A percentile compares a stretch with the other conserved stretches of the same genome.
These are phyloP conservation scores for Teunomyces kruisii DNA, from an alignment of 805 yeast species.

Conservation along the genomic window DNA sequence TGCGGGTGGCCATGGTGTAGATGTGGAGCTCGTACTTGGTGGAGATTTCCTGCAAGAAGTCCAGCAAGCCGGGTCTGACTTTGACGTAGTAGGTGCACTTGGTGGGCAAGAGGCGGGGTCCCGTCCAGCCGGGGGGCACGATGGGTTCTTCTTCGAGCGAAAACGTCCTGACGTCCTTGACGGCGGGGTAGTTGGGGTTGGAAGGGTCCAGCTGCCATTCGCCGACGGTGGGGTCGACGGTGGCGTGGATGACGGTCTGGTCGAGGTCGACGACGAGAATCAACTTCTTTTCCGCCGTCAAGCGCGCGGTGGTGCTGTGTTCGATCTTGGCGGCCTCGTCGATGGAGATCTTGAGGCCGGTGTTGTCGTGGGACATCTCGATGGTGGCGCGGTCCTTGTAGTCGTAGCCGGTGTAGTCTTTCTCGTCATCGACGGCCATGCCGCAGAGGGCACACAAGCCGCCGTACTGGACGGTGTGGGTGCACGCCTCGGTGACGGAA, in stretches of 20 bases:
- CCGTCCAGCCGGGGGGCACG: slow-evolving; percentile 56
- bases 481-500: slow-evolving; percentile 74
- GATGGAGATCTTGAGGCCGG: slow-evolving; percentile 77
- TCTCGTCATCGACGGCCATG: slow-evolving; percentile 61
- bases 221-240: slow-evolving; percentile 95
- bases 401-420: slow-evolving; percentile 71
- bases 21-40: slow-evolving; percentile 84
- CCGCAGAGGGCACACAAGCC: slow-evolving; percentile 96
- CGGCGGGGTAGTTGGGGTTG: slow-evolving; percentile 81
- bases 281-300: slow-evolving; percentile 63
- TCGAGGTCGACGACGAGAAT: slow-evolving; percentile 94
- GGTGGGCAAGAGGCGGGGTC: slow-evolving; percentile 57
- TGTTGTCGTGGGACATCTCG: slow-evolving; percentile 85
- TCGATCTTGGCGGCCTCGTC: slow-evolving; percentile 88
- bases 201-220: slow-evolving; percentile 89
- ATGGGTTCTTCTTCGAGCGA: slow-evolving; percentile 73
- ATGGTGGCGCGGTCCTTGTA: slow-evolving; percentile 78
- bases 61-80: slow-evolving; percentile 79
- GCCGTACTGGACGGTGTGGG: slow-evolving; percentile 90
- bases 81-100: slow-evolving; percentile 91
- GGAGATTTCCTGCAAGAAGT: slow-evolving; percentile 65
- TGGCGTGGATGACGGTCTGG: slow-evolving; percentile 96
- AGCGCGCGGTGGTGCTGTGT: slow-evolving; percentile 56
- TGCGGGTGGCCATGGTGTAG: slow-evolving; percentile 96
- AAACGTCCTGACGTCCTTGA: slow-evolving; percentile 79